Percentiles rank a stretch among this genome's conserved stretches.
Conservation (phyloP, 805 yeast genomes). For the Lipomyces sp. region DNA sequence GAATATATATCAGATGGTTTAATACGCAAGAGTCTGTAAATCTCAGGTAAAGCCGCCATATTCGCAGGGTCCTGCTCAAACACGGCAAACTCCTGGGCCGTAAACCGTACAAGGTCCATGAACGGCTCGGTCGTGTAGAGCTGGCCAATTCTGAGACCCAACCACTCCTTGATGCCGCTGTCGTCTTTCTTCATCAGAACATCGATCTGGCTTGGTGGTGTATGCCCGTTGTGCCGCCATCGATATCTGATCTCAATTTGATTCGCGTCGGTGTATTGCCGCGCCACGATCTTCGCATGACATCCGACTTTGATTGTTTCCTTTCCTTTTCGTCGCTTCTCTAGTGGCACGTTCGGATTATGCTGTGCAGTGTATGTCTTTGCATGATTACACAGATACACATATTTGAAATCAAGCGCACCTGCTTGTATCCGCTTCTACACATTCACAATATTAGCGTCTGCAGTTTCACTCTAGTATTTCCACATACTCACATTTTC, state of each 20-base stretch:
- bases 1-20: slow-evolving; percentile 21
- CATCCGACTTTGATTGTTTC: slow-evolving; percentile 35
- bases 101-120: slow-evolving; percentile 26
- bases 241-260: slow-evolving; percentile 32
- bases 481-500: slow-evolving; percentile 21
- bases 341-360: slow-evolving; percentile 29
- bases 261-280: slow-evolving; percentile 32
- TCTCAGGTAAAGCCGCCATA: slow-evolving; percentile 20
- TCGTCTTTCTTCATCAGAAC: slow-evolving; percentile 23
- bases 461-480: neutral
- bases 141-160: slow-evolving; percentile 25
- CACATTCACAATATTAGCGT: neutral
- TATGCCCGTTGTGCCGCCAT: slow-evolving; percentile 33
- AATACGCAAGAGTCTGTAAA: slow-evolving; percentile 16
- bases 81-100: slow-evolving; percentile 19
- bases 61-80: slow-evolving; percentile 17
- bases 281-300: slow-evolving; percentile 31
- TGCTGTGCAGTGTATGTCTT: slow-evolving; percentile 29
- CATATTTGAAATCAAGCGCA: slow-evolving; percentile 32
- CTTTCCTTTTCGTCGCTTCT: slow-evolving; percentile 30
- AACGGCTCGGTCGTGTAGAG: slow-evolving; percentile 29
- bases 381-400: slow-evolving; percentile 32
- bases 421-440: slow-evolving; percentile 34
- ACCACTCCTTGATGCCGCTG: slow-evolving; percentile 23
- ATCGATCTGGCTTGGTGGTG: slow-evolving; percentile 20